phyloP scores from a whole-genome alignment of 306 rosid genomes.

The Acacia crassicarpa region DNA sequence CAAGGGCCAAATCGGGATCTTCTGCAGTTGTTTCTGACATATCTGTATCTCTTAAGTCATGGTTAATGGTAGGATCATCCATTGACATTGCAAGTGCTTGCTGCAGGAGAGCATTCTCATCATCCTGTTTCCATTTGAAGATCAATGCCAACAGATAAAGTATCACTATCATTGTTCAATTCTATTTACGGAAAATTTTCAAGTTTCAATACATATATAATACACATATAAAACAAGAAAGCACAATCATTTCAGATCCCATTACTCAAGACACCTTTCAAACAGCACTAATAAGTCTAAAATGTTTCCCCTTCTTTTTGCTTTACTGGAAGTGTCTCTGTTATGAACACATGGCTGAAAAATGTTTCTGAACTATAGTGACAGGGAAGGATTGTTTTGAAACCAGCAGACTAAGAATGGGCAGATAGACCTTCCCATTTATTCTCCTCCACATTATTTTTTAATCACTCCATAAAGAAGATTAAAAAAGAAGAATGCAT shows the following conservation, averaged over 20 bases:
- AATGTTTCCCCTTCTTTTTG: not conserved
- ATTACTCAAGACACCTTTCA: not conserved
- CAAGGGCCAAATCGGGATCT: conserved; percentile 93
- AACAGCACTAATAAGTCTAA: not conserved
- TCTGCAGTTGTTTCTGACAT: conserved; percentile 80
- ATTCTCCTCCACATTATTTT: conserved; percentile 1
- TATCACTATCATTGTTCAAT: not conserved
- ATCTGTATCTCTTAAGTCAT: conserved; percentile 73
- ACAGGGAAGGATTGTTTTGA: not conserved
- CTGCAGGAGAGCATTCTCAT: conserved; percentile 88
- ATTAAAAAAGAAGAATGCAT: not conserved
- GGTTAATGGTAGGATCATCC: conserved; percentile 74
- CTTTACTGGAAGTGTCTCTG: not conserved
- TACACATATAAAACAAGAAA: not conserved
- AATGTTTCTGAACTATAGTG: not conserved
- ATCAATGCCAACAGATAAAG: conserved; percentile 24
- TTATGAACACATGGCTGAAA: not conserved
- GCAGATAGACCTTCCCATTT: not conserved
- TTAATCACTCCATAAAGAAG: not conserved
- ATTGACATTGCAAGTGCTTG: conserved; percentile 99
- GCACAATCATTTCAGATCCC: not conserved
- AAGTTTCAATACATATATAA: not conserved
- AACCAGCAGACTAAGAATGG: not conserved
- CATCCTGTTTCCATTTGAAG: conserved; percentile 28
- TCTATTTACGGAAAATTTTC: not conserved